Evolutionary conservation across 1,139 yeast species (phyloP).

Genomic region (Lipomyces yarrowii): DNA sequence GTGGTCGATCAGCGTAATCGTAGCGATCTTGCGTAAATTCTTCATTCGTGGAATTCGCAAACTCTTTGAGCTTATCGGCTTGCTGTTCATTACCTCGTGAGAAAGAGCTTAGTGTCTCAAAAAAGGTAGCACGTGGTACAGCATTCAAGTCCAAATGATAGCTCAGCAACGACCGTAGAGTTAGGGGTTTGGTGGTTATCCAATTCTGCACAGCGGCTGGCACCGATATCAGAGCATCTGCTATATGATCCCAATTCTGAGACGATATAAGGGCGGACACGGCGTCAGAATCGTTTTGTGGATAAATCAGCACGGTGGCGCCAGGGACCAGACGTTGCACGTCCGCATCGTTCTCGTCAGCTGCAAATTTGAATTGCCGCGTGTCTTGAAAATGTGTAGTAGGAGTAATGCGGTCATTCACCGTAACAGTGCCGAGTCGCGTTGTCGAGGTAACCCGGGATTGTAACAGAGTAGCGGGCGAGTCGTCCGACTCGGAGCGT

Average conservation of each 20-base stretch:
- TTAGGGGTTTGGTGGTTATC: constrained; percentile 61
- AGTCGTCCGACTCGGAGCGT: constrained; percentile 4
- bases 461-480: not conserved
- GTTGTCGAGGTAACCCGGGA: constrained; percentile 3
- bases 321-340: constrained; percentile 47
- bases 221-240: constrained; percentile 54
- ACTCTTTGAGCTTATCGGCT: constrained; percentile 71
- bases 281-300: constrained; percentile 63
- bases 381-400: constrained; percentile 88
- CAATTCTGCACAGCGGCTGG: constrained; percentile 31
- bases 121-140: constrained; percentile 83
- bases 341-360: constrained; percentile 31
- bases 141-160: constrained; percentile 81
- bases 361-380: constrained; percentile 56
- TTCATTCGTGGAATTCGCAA: constrained; percentile 64
- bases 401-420: constrained; percentile 64
- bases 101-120: constrained; percentile 64
- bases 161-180: constrained; percentile 71
- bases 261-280: constrained; percentile 67
- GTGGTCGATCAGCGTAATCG: constrained; percentile 87
- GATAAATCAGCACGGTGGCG: constrained; percentile 76
- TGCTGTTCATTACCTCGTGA: constrained; percentile 63
- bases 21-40: constrained; percentile 69
- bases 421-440: constrained; percentile 48
- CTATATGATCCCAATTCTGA: constrained; percentile 74